Conservation (phyloP, 2,329 filamentous ascomycete genomes). For the Coniochaeta ligniaria region DNA sequence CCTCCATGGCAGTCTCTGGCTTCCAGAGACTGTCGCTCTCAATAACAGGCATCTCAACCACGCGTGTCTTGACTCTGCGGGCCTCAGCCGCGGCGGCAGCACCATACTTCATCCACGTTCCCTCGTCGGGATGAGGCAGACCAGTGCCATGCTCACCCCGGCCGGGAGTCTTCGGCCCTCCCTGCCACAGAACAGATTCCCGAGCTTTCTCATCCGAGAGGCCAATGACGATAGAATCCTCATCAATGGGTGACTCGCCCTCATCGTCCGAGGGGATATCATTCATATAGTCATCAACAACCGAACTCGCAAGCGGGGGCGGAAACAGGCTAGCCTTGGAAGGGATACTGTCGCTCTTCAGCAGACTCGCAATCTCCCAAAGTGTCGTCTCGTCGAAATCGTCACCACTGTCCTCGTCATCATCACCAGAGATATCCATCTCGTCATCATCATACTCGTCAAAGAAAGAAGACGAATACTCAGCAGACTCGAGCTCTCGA, state of each 20-base stretch:
- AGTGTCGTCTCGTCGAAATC: slow-evolving; percentile 56
- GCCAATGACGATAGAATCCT: slow-evolving; percentile 24
- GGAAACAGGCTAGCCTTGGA: slow-evolving; percentile 44
- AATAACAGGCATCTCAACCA: slow-evolving; percentile 18
- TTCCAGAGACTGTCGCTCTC: slow-evolving; percentile 16
- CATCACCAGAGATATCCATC: slow-evolving; percentile 22
- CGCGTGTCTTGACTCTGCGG: slow-evolving; percentile 20
- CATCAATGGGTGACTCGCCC: slow-evolving; percentile 13
- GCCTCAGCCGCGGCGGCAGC: slow-evolving; percentile 15
- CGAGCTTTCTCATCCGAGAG: slow-evolving; percentile 18
- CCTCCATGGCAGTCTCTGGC: slow-evolving; percentile 6
- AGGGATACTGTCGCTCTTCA: slow-evolving; percentile 44
- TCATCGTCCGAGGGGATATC: slow-evolving; percentile 23
- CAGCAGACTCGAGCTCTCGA: slow-evolving; percentile 27
- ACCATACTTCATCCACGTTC: slow-evolving; percentile 28
- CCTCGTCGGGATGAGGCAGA: slow-evolving; percentile 28
- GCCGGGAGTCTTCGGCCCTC: neutral
- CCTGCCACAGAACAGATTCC: slow-evolving; percentile 9
- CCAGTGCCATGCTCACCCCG: slow-evolving; percentile 12
- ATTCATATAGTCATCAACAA: slow-evolving; percentile 24
- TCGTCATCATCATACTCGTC: slow-evolving; percentile 49
- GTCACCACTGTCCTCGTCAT: slow-evolving; percentile 30
- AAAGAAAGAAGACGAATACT: slow-evolving; percentile 47
- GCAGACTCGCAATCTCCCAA: slow-evolving; percentile 56
- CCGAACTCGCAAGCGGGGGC: slow-evolving; percentile 15